Conservation (phyloP, 1,139 yeast species). For the Yamadazyma buinensis region DNA sequence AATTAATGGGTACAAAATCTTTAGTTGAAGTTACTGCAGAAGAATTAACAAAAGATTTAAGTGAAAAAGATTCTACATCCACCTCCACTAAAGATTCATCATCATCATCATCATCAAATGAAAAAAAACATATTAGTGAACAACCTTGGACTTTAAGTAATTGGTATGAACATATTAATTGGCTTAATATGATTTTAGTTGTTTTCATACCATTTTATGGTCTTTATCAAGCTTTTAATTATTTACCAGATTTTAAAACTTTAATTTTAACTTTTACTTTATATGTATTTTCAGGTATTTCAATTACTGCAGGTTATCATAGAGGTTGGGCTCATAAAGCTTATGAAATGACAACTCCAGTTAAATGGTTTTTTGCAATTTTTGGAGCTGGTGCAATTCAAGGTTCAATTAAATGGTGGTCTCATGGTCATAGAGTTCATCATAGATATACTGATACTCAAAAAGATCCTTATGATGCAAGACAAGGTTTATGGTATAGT, state of each 20-base stretch:
- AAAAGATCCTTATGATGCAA: slow-evolving; percentile 97
- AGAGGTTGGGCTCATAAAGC: slow-evolving; percentile 80
- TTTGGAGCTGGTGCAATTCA: slow-evolving; percentile 95
- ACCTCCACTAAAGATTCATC: slow-evolving; percentile 58
- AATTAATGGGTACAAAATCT: slow-evolving; percentile 74
- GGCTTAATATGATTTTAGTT: slow-evolving; percentile 86
- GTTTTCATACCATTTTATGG: slow-evolving; percentile 69
- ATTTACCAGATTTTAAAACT: slow-evolving; percentile 60
- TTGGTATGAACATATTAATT: slow-evolving; percentile 87
- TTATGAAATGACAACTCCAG: slow-evolving; percentile 70
- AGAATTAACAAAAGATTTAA: slow-evolving; percentile 51
- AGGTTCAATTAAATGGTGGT: slow-evolving; percentile 99
- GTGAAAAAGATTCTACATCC: slow-evolving; percentile 49
- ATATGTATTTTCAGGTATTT: slow-evolving; percentile 74
- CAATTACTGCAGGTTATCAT: slow-evolving; percentile 88
- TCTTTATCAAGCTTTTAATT: slow-evolving; percentile 40
- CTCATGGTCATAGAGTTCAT: slow-evolving; percentile 94
- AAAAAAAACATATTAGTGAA: slow-evolving; percentile 74
- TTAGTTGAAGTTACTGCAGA: slow-evolving; percentile 66
- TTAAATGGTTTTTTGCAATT: slow-evolving; percentile 69
- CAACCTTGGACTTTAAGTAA: slow-evolving; percentile 83
- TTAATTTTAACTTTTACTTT: slow-evolving; percentile 54
- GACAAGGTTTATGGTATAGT: slow-evolving; percentile 91
- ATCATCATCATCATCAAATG: slow-evolving; percentile 45
- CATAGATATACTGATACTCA: slow-evolving; percentile 96